Conservation (phyloP, 352 stramenopile species). For the Phytophthora pinifolia region DNA sequence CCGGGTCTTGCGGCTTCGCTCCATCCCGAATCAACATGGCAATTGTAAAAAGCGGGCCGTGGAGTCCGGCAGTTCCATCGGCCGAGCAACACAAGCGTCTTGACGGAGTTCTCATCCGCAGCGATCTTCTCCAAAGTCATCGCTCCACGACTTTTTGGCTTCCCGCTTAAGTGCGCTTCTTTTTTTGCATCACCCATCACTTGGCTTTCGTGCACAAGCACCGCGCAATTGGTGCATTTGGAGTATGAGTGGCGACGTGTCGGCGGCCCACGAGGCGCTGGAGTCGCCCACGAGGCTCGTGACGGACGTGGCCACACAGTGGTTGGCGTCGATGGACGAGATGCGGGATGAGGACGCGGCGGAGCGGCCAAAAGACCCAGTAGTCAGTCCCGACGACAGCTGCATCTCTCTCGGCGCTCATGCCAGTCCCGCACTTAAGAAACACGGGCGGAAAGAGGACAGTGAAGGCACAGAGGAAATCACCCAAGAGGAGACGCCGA, state of each 20-base stretch:
- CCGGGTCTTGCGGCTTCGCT: neutral
- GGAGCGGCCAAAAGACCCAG: neutral
- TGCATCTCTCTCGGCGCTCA: conserved; percentile 7
- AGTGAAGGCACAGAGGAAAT: neutral
- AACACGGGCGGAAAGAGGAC: conserved; percentile 1
- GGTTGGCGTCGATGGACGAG: conserved; percentile 27
- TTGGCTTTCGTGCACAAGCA: conserved; percentile 20
- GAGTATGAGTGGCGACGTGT: conserved; percentile 11
- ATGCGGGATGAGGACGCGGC: conserved; percentile 21
- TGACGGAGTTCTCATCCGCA: no score
- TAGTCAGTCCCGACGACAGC: neutral
- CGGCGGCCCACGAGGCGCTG: conserved; percentile 3
- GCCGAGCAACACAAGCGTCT: no score
- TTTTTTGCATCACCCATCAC: conserved; percentile 20
- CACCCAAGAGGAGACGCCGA: neutral
- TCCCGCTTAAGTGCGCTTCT: conserved; percentile 9
- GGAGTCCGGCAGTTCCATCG: conserved; percentile 15
- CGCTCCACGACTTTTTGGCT: no score
- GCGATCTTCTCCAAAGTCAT: no score
- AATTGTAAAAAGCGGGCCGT: conserved; percentile 1
- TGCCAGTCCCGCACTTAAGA: conserved; percentile 14
- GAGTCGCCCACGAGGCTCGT: conserved; percentile 29
- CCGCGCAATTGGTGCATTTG: conserved; percentile 5
- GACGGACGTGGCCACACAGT: conserved; percentile 28
- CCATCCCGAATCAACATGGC: conserved; percentile 10